Conservation (phyloP, 148 eudicot genomes). For the Pouteria glomerata region DNA sequence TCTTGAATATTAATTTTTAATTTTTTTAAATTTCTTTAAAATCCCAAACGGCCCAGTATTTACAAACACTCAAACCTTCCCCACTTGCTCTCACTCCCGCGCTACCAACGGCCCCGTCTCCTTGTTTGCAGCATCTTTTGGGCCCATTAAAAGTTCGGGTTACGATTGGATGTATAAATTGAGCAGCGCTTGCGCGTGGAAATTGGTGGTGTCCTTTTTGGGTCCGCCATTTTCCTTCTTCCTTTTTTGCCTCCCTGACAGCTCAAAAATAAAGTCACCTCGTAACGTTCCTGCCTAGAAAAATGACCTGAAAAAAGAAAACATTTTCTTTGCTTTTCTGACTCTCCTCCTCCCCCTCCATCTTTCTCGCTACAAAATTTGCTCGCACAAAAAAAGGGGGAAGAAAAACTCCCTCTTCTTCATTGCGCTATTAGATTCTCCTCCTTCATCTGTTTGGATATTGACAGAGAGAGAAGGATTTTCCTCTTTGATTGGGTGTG, state of each 20-base stretch:
- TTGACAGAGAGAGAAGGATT: neutral
- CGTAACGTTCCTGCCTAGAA: constrained; percentile 10
- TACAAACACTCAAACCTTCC: too few species aligned
- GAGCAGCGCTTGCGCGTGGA: too few species aligned
- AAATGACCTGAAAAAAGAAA: neutral
- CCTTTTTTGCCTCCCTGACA: constrained; percentile 23
- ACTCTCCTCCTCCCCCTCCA: neutral
- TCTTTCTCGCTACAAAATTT: neutral
- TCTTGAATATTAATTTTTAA: too few species aligned
- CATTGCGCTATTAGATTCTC: neutral
- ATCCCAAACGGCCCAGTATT: too few species aligned
- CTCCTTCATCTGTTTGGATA: neutral
- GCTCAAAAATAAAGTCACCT: constrained; percentile 28
- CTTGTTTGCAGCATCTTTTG: too few species aligned
- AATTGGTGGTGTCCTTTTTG: neutral
- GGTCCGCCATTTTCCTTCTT: constrained; percentile 5
- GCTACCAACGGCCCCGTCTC: too few species aligned
- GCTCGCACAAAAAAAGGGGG: neutral
- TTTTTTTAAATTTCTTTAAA: too few species aligned
- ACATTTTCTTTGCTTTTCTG: constrained; percentile 9
- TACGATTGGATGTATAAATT: too few species aligned
- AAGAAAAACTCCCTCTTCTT: neutral
- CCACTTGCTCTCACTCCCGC: too few species aligned
- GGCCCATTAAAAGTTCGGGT: too few species aligned
- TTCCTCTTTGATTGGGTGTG: too few species aligned